phyloP scores from a whole-genome alignment of 805 yeast genomes.

The Metschnikowia lachancei region DNA sequence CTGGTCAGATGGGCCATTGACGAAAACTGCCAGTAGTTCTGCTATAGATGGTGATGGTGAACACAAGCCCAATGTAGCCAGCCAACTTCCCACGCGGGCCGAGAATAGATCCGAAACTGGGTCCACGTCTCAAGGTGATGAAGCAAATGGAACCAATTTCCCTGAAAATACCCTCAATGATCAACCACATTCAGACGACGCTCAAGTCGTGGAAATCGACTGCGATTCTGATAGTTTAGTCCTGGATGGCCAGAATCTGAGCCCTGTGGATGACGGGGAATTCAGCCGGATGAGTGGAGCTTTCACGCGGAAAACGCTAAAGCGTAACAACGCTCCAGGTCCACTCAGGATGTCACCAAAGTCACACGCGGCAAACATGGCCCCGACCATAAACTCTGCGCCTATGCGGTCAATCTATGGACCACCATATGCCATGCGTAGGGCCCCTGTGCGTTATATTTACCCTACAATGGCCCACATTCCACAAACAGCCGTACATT shows the following conservation, averaged over 20 bases:
- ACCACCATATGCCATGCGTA: slow-evolving; percentile 6
- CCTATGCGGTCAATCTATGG: slow-evolving; percentile 16
- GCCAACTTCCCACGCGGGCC: not conserved
- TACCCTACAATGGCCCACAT: slow-evolving; percentile 12
- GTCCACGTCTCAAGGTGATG: not conserved
- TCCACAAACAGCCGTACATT: slow-evolving; percentile 14
- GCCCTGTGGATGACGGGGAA: slow-evolving; percentile 9
- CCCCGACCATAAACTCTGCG: slow-evolving; percentile 17
- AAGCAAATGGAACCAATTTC: not conserved
- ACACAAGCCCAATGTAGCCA: not conserved
- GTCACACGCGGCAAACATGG: not conserved
- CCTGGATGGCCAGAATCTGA: not conserved
- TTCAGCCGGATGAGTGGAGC: slow-evolving; percentile 10
- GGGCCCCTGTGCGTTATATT: slow-evolving; percentile 15
- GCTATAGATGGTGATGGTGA: not conserved
- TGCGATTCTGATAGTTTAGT: no score
- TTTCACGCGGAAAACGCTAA: slow-evolving; percentile 11
- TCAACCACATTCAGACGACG: not conserved
- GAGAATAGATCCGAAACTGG: not conserved
- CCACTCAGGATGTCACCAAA: slow-evolving; percentile 12
- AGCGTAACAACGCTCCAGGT: slow-evolving; percentile 15
- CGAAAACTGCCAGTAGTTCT: not conserved
- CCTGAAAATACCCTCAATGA: no score
- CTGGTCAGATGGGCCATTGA: slow-evolving; percentile 5
- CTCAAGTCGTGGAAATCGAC: no score